These are phyloP conservation scores for Aegilops umbellulata DNA, from an alignment of 176 grass and related monocot genomes.

Conservation along the genomic window DNA sequence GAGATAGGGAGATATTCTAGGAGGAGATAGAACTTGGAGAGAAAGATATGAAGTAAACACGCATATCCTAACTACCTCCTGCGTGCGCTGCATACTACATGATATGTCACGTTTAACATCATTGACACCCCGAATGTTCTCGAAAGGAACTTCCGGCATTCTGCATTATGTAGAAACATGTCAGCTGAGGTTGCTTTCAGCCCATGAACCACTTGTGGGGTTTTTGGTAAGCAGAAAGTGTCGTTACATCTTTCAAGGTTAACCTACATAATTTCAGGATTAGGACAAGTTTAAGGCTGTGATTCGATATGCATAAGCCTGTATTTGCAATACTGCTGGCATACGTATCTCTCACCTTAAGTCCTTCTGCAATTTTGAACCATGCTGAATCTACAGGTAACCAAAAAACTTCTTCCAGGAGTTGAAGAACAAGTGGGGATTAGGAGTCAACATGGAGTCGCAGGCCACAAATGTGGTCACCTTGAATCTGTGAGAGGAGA, in stretches of 20 bases:
- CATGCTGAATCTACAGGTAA: constrained; percentile 62
- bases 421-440: too few species aligned
- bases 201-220: constrained; percentile 52
- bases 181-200: constrained; percentile 70
- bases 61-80: too few species aligned
- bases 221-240: constrained; percentile 70
- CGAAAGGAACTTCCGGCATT: constrained; percentile 71
- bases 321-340: background rate
- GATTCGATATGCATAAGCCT: background rate
- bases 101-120: too few species aligned
- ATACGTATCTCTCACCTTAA: constrained; percentile 38
- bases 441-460: too few species aligned
- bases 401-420: constrained; percentile 90
- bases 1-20: too few species aligned
- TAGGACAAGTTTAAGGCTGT: background rate
- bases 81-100: too few species aligned
- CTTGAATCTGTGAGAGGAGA: too few species aligned
- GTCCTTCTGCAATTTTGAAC: constrained; percentile 55
- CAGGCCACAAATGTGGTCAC: too few species aligned
- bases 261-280: constrained; percentile 44
- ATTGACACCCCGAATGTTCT: constrained; percentile 56
- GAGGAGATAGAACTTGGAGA: too few species aligned
- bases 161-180: constrained; percentile 80
- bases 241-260: constrained; percentile 81
- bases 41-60: too few species aligned